Conservation (phyloP, 1,139 yeast species). For the Yamadazyma sp. region DNA sequence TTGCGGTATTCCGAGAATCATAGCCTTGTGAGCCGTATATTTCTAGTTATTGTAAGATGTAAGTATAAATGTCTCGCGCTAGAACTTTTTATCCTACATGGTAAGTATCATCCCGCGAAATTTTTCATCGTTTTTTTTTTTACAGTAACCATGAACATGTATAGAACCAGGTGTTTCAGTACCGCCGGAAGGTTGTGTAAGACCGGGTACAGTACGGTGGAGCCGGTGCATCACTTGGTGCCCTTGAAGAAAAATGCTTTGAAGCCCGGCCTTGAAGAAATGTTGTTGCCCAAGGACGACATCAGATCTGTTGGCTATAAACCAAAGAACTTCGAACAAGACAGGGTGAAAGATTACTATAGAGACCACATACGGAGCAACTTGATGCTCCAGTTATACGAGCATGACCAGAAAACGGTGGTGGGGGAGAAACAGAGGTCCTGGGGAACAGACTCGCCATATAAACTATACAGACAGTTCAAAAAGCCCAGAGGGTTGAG, state of each 20-base stretch:
- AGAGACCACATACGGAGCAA: conserved; percentile 72
- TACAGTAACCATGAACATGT: conserved; percentile 9
- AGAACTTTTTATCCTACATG: conserved; percentile 5
- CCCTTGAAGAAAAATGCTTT: conserved; percentile 69
- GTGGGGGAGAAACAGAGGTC: conserved; percentile 72
- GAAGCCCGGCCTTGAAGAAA: conserved; percentile 66
- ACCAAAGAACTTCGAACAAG: conserved; percentile 73
- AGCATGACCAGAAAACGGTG: conserved; percentile 56
- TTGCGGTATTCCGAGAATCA: conserved; percentile 30
- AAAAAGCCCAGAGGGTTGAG: conserved; percentile 65
- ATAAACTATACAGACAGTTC: conserved; percentile 77
- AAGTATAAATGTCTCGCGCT: background rate
- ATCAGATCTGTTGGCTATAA: conserved; percentile 73
- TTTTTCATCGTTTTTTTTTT: conserved; percentile 7
- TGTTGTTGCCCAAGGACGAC: conserved; percentile 67
- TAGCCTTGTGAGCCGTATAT: conserved; percentile 4
- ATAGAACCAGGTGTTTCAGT: conserved; percentile 15
- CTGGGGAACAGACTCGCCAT: conserved; percentile 91
- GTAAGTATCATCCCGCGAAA: conserved; percentile 11
- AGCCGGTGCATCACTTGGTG: conserved; percentile 90
- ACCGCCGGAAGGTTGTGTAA: conserved; percentile 36
- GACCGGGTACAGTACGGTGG: conserved; percentile 75
- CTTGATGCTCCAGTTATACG: conserved; percentile 71
- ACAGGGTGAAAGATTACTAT: conserved; percentile 80
- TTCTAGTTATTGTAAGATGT: background rate